Evolutionary conservation across 352 stramenopile genomes (phyloP), one percentile per base, ranked within the genome.

Genomic region (Discostella stelligera): DNA sequence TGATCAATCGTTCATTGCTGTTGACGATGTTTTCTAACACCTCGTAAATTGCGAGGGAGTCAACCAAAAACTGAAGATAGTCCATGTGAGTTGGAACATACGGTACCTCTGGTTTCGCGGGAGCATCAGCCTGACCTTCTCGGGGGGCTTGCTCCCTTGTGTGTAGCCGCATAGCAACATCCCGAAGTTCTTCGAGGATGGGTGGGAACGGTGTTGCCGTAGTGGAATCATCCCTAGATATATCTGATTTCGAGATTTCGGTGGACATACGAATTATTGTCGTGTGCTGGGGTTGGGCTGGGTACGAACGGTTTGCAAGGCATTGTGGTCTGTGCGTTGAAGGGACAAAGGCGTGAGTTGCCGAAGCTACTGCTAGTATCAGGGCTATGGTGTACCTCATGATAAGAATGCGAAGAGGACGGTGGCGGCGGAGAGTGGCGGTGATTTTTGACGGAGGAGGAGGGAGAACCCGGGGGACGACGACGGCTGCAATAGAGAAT

Each of bases 1-100:
- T 59, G 53, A 64, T 48, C 20, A 88, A 62, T 53, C 68, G 16
- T 14, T 86, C 73, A 13, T 68, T 49, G 30, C 67, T 59, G 46
- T 90, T 87, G 0, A 92, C 80, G 44, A 89, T 69, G 25, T 89
- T 71, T 80, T 92, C 86, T 10, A 92, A 65, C 21, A 82, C 75
- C 50, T 79, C 48, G 37, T 92, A 92, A 14, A 92, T 75, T 32
- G 84, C 69, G 63, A 82, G 44, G 14, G 84, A 90, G 71, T 92
- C 86, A 2, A 92, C 82, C n/a, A 92, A 71, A 71, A 90, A 92
- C 61, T 65, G 39, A 20, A 90, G 64, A 60, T 92, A 92, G 68
- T 92, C 86, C 23, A 25, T 61, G n/a, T 76, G 74, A 16, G 79
- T 90, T 8, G 86, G 71, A 23, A 79, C 71, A 61, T 84, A 83